Conservation (phyloP, 2,329 filamentous ascomycete genomes). For the Paracorniculantispora psalliotae region DNA sequence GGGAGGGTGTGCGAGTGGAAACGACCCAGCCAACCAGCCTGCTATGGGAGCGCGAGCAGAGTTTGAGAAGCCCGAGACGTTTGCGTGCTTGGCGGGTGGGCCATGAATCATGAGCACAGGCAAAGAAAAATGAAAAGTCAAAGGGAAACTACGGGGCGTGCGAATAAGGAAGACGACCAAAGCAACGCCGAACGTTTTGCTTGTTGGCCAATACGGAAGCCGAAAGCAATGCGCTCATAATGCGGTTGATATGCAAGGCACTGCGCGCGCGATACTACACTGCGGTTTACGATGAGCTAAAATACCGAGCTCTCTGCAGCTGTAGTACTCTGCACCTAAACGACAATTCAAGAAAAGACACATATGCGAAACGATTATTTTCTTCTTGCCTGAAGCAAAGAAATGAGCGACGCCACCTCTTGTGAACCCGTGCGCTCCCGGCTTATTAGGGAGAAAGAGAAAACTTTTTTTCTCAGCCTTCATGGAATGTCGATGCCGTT, state of each 20-base stretch:
- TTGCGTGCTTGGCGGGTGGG: conserved; percentile 26
- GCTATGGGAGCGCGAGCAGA: conserved; percentile 2
- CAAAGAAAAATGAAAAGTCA: background rate
- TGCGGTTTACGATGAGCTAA: conserved; percentile 1
- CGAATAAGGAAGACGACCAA: conserved; percentile 5
- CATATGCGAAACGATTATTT: background rate
- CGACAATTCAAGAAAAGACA: background rate
- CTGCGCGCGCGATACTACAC: background rate
- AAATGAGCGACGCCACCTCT: conserved; percentile 2
- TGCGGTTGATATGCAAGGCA: background rate
- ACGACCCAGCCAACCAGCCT: conserved; percentile 8
- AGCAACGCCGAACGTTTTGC: background rate
- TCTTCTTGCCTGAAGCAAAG: background rate
- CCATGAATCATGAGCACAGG: conserved; percentile 28
- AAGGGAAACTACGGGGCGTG: conserved; percentile 1
- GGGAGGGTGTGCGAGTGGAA: conserved; percentile 12
- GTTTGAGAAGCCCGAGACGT: conserved; percentile 25
- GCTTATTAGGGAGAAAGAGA: background rate
- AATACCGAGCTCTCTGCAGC: background rate
- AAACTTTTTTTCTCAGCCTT: conserved; percentile 7
- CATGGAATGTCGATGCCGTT: conserved; percentile 9
- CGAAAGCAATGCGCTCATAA: background rate
- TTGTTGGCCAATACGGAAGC: conserved; percentile 1
- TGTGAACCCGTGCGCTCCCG: conserved; percentile 2
- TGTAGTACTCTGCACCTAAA: background rate